Evolutionary conservation across 2,329 filamentous ascomycete genomes (phyloP).

Genomic region (Colletotrichum sp.): DNA sequence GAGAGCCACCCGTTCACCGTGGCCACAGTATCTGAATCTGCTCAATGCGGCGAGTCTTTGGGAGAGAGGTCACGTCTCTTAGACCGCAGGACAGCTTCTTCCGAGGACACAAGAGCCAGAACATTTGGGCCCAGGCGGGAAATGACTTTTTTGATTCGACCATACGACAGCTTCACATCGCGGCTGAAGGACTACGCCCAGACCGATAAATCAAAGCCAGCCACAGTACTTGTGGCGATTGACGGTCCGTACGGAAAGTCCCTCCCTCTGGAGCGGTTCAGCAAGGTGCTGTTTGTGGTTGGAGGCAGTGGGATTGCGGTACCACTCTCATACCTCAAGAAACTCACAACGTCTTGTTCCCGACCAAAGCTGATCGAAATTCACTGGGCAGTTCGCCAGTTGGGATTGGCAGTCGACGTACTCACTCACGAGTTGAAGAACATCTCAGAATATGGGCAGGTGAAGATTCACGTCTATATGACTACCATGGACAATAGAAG

Average conservation of each 20-base stretch:
- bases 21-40: conserved; percentile 28
- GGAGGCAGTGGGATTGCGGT: conserved; percentile 51
- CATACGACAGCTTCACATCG: conserved; percentile 49
- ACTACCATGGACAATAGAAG: conserved; percentile 23
- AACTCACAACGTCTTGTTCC: conserved; percentile 24
- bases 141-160: conserved; percentile 49
- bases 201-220: conserved; percentile 24
- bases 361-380: conserved; percentile 33
- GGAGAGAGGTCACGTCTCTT: conserved; percentile 38
- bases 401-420: conserved; percentile 38
- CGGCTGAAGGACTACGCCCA: conserved; percentile 37
- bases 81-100: neutral
- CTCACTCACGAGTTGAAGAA: conserved; percentile 35
- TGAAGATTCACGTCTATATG: conserved; percentile 41
- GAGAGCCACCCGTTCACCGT: conserved; percentile 57
- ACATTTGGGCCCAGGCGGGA: neutral
- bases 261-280: conserved; percentile 39
- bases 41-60: neutral
- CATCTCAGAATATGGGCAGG: conserved; percentile 27
- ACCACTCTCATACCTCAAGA: conserved; percentile 41
- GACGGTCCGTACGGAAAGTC: conserved; percentile 51
- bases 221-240: conserved; percentile 38
- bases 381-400: conserved; percentile 49
- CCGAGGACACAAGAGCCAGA: neutral
- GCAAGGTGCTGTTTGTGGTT: conserved; percentile 45